Conservation (phyloP, 78 protist genomes). For the Dictyostelium discoideum region dicty_2.7 NC_007090.3:4744001-4744500, state of each 20-base stretch:
- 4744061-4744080: background rate
- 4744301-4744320: background rate
- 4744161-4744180: background rate
- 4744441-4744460: background rate
- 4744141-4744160: background rate
- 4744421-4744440: constrained; percentile 34
- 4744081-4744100: background rate
- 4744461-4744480: background rate
- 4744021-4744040: background rate
- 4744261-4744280: background rate
- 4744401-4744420: constrained; percentile 22
- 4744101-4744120: background rate
- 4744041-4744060: background rate
- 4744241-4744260: constrained; percentile 12
- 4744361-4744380: constrained; percentile 16
- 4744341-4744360: constrained; percentile 18
- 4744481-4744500: background rate
- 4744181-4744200: background rate
- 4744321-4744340: constrained; percentile 44
- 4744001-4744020: constrained; percentile 20
- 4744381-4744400: constrained; percentile 34
- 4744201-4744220: too few species aligned
- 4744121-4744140: background rate
- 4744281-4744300: background rate
- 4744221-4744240: background rate